Evolutionary conservation across 805 yeast genomes (phyloP).

Genomic region (Scheffersomyces stipitis): DNA sequence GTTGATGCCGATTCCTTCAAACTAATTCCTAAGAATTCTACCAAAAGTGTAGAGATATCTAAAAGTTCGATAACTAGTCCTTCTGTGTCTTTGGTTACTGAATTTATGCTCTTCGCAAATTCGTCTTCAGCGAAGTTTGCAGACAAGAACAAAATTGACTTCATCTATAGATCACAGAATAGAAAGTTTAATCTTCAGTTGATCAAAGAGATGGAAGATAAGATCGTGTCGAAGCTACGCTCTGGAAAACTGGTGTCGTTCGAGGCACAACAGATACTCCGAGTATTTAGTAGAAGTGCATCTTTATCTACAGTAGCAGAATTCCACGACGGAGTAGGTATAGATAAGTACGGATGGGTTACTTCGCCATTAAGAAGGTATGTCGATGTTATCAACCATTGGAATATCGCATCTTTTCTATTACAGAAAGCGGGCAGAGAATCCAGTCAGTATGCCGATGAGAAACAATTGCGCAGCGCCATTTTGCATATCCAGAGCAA

Average conservation of each 20-base stretch:
- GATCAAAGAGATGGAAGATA: constrained; percentile 21
- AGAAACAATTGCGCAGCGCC: not conserved
- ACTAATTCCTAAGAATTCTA: constrained; percentile 11
- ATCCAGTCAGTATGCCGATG: too few relatives aligned
- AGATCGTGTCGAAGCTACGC: constrained; percentile 6
- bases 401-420: constrained; percentile 51
- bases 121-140: constrained; percentile 55
- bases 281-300: not conserved
- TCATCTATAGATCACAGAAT: constrained; percentile 46
- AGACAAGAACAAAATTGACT: constrained; percentile 44
- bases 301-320: not conserved
- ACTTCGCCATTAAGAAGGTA: constrained; percentile 50
- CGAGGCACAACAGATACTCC: not conserved
- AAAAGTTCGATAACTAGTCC: not conserved
- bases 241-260: not conserved
- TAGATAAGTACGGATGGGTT: constrained; percentile 63
- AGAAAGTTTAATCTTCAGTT: constrained; percentile 25
- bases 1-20: constrained; percentile 5
- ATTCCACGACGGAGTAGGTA: constrained; percentile 63
- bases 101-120: constrained; percentile 81
- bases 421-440: not conserved
- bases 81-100: constrained; percentile 59
- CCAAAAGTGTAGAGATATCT: constrained; percentile 8
- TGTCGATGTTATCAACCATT: constrained; percentile 56
- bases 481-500: constrained; percentile 22